Percentiles rank a stretch among this genome's conserved stretches.
phyloP scores from a whole-genome alignment of 805 yeast genomes.

The Middelhovenomyces tepae region DNA sequence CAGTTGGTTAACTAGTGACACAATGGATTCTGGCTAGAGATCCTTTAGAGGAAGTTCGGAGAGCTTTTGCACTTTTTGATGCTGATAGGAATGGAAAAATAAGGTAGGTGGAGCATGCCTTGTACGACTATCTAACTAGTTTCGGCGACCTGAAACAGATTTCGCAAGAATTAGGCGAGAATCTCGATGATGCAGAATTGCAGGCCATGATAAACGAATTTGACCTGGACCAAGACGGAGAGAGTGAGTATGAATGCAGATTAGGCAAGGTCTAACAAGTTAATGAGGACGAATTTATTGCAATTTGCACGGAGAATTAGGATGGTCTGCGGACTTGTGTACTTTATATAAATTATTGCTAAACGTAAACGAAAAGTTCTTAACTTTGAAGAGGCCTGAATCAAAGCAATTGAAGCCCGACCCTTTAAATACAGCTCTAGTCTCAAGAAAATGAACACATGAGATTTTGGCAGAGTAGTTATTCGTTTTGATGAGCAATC shows the following conservation, averaged over 20 bases:
- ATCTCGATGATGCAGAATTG: constrained; percentile 82
- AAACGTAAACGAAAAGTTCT: constrained; percentile 1
- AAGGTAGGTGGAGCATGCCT: constrained; percentile 16
- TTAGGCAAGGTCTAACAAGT: constrained; percentile 28
- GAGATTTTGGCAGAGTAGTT: too few relatives aligned
- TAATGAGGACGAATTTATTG: constrained; percentile 82
- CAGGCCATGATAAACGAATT: constrained; percentile 97
- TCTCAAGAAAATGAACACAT: neutral
- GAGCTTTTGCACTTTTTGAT: constrained; percentile 87
- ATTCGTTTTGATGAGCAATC: constrained; percentile 1
- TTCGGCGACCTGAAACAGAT: constrained; percentile 77
- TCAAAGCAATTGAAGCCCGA: too few relatives aligned
- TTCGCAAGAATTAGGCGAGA: constrained; percentile 88
- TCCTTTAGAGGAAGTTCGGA: constrained; percentile 81
- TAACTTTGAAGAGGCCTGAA: constrained; percentile 8
- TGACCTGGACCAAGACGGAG: constrained; percentile 94
- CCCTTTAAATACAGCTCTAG: too few relatives aligned
- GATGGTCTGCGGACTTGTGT: constrained; percentile 1
- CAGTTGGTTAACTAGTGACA: constrained; percentile 42
- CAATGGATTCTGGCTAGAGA: constrained; percentile 78
- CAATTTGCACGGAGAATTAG: constrained; percentile 63
- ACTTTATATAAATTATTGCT: neutral
- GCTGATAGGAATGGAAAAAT: constrained; percentile 84
- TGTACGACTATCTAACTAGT: constrained; percentile 20
- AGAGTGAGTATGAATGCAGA: constrained; percentile 30